Conservation (phyloP, 768 basidiomycete genomes). For the Chiua virens region DNA sequence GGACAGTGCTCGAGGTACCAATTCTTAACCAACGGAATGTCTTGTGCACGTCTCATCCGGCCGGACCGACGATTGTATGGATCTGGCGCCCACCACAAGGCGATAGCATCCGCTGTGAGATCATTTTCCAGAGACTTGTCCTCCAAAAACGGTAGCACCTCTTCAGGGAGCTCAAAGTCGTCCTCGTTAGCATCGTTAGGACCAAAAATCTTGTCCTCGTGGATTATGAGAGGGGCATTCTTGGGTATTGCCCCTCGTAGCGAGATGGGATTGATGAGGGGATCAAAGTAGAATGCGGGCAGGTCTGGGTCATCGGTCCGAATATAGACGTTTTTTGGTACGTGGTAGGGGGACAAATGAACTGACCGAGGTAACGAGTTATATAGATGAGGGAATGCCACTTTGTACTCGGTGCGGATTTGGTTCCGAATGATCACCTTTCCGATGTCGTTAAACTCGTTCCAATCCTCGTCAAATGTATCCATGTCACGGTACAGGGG, state of each 20-base stretch:
- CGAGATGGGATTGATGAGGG: constrained; percentile 96
- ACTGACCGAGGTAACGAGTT: constrained; percentile 97
- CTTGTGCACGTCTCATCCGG: constrained; percentile 90
- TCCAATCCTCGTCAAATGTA: constrained; percentile 97
- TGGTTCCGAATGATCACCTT: constrained; percentile 99
- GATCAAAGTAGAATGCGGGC: constrained; percentile 98
- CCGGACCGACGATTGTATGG: constrained; percentile 94
- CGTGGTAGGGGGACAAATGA: constrained; percentile 87
- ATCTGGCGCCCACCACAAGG: constrained; percentile 97
- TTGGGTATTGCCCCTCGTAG: constrained; percentile 83
- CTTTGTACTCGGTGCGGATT: constrained; percentile 98
- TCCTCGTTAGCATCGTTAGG: constrained; percentile 84
- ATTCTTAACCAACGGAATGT: constrained; percentile 93
- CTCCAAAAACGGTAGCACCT: constrained; percentile 76
- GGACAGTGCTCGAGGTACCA: constrained; percentile 99
- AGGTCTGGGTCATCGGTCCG: constrained; percentile 99
- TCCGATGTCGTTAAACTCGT: constrained; percentile 99
- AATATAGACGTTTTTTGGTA: constrained; percentile 97
- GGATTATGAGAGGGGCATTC: constrained; percentile 77
- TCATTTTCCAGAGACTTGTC: constrained; percentile 83
- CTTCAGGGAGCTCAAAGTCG: constrained; percentile 82
- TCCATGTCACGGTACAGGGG: constrained; percentile 97
- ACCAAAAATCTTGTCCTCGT: constrained; percentile 93
- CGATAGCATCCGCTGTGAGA: constrained; percentile 93
- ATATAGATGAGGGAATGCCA: constrained; percentile 98